Evolutionary conservation across 2,329 filamentous ascomycete genomes (phyloP).

Genomic region (Ophiobolus disseminans): DNA sequence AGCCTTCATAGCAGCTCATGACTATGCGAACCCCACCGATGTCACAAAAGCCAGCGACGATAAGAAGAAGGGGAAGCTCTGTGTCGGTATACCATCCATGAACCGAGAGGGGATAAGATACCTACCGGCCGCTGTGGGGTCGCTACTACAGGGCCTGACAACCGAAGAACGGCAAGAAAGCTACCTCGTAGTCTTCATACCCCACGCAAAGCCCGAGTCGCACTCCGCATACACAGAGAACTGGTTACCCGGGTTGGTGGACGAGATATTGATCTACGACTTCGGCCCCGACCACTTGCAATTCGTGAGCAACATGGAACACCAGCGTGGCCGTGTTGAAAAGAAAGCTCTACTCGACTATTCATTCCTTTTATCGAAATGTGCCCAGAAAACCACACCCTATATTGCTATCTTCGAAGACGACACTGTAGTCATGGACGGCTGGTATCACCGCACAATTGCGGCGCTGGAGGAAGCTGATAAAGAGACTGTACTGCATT

Average conservation of each 20-base stretch:
- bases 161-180: constrained; percentile 51
- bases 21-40: constrained; percentile 18
- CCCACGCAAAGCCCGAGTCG: constrained; percentile 50
- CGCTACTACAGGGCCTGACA: constrained; percentile 53
- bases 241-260: constrained; percentile 51
- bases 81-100: constrained; percentile 55
- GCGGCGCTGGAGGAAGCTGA: constrained; percentile 46
- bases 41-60: constrained; percentile 18
- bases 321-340: constrained; percentile 35
- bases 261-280: constrained; percentile 54
- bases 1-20: constrained; percentile 30
- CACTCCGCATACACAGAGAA: constrained; percentile 52
- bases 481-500: constrained; percentile 30
- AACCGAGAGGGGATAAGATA: constrained; percentile 51
- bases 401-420: constrained; percentile 57
- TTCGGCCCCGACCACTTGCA: constrained; percentile 41
- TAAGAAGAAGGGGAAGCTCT: constrained; percentile 42
- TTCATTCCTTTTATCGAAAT: constrained; percentile 51
- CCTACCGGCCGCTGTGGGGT: constrained; percentile 53
- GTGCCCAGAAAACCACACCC: constrained; percentile 46
- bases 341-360: constrained; percentile 57
- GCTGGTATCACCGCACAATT: constrained; percentile 55
- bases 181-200: constrained; percentile 54
- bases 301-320: constrained; percentile 44
- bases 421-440: constrained; percentile 56